Conservation (phyloP, 2,329 filamentous ascomycete species). For the Phyllosticta capitalensis region DNA sequence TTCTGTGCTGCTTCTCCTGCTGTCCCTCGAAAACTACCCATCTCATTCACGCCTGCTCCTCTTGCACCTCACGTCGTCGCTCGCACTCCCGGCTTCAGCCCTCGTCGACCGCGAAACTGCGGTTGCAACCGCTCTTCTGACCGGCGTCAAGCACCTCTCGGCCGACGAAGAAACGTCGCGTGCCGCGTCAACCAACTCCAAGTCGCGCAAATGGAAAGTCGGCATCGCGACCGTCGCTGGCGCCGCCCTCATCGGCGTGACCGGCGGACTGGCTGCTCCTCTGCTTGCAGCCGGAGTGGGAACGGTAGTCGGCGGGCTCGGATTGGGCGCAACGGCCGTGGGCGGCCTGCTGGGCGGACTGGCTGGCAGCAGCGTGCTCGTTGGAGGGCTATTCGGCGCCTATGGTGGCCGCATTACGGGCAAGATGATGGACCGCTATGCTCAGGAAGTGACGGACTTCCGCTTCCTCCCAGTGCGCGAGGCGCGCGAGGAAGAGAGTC, state of each 20-base stretch:
- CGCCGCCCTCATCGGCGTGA: slow-evolving; percentile 75
- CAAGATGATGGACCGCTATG: slow-evolving; percentile 82
- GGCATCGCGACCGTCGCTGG: slow-evolving; percentile 81
- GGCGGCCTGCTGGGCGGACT: slow-evolving; percentile 72
- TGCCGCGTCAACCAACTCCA: slow-evolving; percentile 56
- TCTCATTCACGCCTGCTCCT: slow-evolving; percentile 65
- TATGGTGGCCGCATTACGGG: slow-evolving; percentile 75
- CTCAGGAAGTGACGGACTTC: slow-evolving; percentile 80
- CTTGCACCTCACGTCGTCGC: slow-evolving; percentile 58
- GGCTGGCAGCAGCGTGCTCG: slow-evolving; percentile 67
- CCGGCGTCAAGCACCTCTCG: slow-evolving; percentile 60
- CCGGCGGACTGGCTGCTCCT: slow-evolving; percentile 67
- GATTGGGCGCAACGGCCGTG: slow-evolving; percentile 62
- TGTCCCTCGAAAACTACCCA: slow-evolving; percentile 70
- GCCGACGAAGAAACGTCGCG: slow-evolving; percentile 69
- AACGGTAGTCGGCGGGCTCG: slow-evolving; percentile 65
- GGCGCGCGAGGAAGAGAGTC: slow-evolving; percentile 30
- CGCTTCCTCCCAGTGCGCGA: slow-evolving; percentile 62
- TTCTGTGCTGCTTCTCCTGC: slow-evolving; percentile 58
- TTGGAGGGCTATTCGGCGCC: slow-evolving; percentile 85
- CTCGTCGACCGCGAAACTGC: slow-evolving; percentile 65
- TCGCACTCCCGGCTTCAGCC: slow-evolving; percentile 56
- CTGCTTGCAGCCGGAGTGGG: slow-evolving; percentile 72
- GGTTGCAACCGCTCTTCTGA: slow-evolving; percentile 63
- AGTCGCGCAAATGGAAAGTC: slow-evolving; percentile 66